Evolutionary conservation across 352 stramenopile genomes (phyloP).

Genomic region (Pythium pyrilobum): DNA sequence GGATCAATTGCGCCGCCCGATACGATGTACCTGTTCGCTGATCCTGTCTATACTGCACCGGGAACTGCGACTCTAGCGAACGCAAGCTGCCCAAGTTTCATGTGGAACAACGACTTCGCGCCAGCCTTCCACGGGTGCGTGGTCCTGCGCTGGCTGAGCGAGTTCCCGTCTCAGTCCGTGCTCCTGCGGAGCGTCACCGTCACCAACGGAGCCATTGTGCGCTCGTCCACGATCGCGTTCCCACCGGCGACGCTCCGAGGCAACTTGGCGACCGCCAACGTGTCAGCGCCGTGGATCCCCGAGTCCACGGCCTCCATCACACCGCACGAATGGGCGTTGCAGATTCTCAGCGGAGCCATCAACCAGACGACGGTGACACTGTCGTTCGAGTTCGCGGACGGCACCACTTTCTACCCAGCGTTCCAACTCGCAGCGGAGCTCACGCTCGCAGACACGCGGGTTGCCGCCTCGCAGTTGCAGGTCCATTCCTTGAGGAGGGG

Average conservation of each 20-base stretch:
- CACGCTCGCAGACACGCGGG: not conserved
- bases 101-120: not conserved
- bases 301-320: not conserved
- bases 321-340: not conserved
- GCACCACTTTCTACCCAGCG: not conserved
- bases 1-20: not conserved
- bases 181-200: conserved; percentile 3
- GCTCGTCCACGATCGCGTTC: conserved; percentile 1
- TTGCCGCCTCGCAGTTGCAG: not conserved
- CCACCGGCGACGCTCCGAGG: not conserved
- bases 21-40: not conserved
- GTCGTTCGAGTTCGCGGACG: not conserved
- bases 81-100: not conserved
- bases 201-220: not conserved
- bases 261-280: not conserved
- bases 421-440: not conserved
- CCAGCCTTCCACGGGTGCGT: conserved; percentile 4
- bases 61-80: too few species aligned
- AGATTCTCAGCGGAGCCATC: not conserved
- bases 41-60: conserved; percentile 2
- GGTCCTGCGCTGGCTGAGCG: conserved; percentile 5
- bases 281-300: conserved; percentile 1
- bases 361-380: conserved; percentile 1
- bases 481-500: not conserved
- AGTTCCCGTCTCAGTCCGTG: not conserved